phyloP scores from a whole-genome alignment of 495 filamentous ascomycete species.

The Neurospora tetraspora region DNA sequence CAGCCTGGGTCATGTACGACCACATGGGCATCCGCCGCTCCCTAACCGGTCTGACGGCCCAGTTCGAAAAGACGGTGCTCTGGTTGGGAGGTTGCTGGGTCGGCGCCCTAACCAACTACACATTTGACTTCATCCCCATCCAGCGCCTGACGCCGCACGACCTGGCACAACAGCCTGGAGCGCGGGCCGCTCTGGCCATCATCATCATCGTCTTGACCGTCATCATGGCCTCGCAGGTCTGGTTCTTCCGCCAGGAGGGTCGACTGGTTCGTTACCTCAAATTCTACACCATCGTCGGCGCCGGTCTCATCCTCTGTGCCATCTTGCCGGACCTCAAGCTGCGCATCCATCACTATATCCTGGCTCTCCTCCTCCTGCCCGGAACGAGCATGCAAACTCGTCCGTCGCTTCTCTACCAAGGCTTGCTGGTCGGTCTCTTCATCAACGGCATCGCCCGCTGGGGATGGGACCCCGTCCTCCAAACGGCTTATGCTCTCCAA shows the following conservation, averaged over 20 bases:
- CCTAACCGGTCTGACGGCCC: slow-evolving; percentile 49
- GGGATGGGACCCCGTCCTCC: slow-evolving; percentile 86
- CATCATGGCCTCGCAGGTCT: slow-evolving; percentile 59
- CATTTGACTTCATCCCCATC: slow-evolving; percentile 76
- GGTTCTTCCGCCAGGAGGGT: slow-evolving; percentile 64
- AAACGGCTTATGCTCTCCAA: slow-evolving; percentile 62
- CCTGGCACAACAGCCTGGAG: slow-evolving; percentile 66
- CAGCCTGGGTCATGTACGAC: slow-evolving; percentile 62
- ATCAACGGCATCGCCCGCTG: slow-evolving; percentile 88
- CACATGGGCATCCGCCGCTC: slow-evolving; percentile 47
- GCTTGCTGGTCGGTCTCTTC: slow-evolving; percentile 77
- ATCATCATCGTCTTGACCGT: slow-evolving; percentile 52
- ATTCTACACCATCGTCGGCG: slow-evolving; percentile 55
- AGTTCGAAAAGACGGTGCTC: slow-evolving; percentile 62
- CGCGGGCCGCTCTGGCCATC: slow-evolving; percentile 56
- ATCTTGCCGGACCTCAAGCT: slow-evolving; percentile 73
- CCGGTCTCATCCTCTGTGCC: slow-evolving; percentile 51
- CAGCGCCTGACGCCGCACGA: slow-evolving; percentile 67
- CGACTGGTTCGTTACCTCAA: slow-evolving; percentile 58
- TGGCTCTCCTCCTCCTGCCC: slow-evolving; percentile 70
- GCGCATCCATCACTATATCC: slow-evolving; percentile 90
- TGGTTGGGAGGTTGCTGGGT: slow-evolving; percentile 71
- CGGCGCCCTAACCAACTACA: slow-evolving; percentile 73
- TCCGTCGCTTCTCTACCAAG: slow-evolving; percentile 69
- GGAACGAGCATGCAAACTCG: slow-evolving; percentile 81